Evolutionary conservation across 2,329 filamentous ascomycete species (phyloP).

Genomic region (Aureobasidium melanogenum): DNA sequence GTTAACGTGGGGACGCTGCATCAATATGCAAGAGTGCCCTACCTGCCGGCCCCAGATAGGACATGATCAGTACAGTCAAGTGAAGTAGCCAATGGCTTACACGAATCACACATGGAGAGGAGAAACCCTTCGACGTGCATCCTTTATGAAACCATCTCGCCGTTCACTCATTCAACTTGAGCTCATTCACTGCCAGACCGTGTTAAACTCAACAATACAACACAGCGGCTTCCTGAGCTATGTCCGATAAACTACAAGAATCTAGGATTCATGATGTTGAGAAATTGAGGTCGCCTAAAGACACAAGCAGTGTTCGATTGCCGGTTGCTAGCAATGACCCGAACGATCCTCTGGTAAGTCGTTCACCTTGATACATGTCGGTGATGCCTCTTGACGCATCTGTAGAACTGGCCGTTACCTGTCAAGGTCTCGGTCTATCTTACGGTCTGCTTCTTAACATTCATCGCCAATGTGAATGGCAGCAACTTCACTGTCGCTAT

Average conservation of each 20-base stretch:
- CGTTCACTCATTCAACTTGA: too few species aligned
- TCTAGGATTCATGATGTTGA: neutral
- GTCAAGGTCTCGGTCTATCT: constrained; percentile 23
- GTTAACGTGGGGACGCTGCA: neutral
- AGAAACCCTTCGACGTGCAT: neutral
- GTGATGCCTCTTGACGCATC: neutral
- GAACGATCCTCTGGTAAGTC: constrained; percentile 16
- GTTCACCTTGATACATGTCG: neutral
- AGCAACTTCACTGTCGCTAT: constrained; percentile 32
- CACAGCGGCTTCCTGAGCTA: neutral
- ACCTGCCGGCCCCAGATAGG: neutral
- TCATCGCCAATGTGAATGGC: constrained; percentile 32
- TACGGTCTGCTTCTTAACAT: constrained; percentile 32
- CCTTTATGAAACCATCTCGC: neutral
- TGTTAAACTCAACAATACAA: neutral
- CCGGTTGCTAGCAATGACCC: constrained; percentile 15
- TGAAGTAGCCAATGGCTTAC: neutral
- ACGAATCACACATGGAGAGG: neutral
- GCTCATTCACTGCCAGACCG: too few species aligned
- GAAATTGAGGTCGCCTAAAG: neutral
- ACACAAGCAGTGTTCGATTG: neutral
- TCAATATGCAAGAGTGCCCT: neutral
- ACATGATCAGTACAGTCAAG: neutral
- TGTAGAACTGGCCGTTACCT: constrained; percentile 13
- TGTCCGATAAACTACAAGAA: neutral